Conservation (phyloP, 768 basidiomycete genomes). For the Lactarius sanguifluus region DNA sequence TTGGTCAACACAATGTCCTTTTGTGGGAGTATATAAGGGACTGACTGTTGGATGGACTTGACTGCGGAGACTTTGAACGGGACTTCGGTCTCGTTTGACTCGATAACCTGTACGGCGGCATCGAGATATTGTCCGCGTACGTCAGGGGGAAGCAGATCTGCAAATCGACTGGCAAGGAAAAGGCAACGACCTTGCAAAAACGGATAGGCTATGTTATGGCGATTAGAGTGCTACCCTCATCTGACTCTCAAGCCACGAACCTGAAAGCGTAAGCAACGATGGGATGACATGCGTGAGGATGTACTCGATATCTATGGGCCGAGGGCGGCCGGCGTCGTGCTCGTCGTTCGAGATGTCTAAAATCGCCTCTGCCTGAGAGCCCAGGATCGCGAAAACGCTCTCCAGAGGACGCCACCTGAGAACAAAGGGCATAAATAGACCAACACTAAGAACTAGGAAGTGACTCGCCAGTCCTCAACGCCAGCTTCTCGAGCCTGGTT, state of each 20-base stretch:
- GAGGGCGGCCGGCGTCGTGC: constrained; percentile 56
- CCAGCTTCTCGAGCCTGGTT: constrained; percentile 55
- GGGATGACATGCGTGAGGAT: constrained; percentile 81
- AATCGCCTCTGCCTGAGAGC: constrained; percentile 75
- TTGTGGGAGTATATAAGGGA: constrained; percentile 1
- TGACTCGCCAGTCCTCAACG: constrained; percentile 59
- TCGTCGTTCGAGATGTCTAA: constrained; percentile 78
- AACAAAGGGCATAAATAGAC: constrained; percentile 15
- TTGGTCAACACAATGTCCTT: constrained; percentile 14
- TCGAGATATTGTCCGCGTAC: constrained; percentile 85
- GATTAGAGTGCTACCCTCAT: background rate
- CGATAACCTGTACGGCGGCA: constrained; percentile 83
- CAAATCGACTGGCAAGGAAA: constrained; percentile 90
- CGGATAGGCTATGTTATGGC: constrained; percentile 59
- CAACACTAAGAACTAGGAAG: background rate
- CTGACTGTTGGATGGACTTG: constrained; percentile 89
- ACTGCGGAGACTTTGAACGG: constrained; percentile 94
- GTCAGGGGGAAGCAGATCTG: constrained; percentile 65
- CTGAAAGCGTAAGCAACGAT: constrained; percentile 63
- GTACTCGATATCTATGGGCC: constrained; percentile 74
- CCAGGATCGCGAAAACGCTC: constrained; percentile 76
- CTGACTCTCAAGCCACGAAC: constrained; percentile 45
- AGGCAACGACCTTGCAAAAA: constrained; percentile 96
- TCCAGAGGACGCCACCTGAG: constrained; percentile 91
- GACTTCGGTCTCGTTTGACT: constrained; percentile 65